Evolutionary conservation across 768 basidiomycete species (phyloP).

Genomic region (Lepiota brunneoincarnata): DNA sequence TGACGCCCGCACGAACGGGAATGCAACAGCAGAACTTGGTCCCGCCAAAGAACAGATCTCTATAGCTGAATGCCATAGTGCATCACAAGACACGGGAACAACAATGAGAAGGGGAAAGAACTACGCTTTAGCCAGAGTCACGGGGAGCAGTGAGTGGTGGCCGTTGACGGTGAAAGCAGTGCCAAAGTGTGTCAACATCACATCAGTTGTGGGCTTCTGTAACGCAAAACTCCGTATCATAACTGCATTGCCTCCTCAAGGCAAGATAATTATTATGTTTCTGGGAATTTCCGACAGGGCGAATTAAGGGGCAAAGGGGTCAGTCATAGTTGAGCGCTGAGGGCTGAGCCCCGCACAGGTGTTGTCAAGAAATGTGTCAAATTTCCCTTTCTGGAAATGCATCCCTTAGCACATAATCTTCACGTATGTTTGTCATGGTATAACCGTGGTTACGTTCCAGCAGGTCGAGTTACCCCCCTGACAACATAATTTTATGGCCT

Average conservation of each 20-base stretch:
- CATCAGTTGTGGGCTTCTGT: background rate
- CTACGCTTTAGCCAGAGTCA: background rate
- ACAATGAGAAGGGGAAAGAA: background rate
- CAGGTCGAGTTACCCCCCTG: no score
- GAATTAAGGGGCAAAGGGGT: no score
- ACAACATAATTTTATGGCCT: no score
- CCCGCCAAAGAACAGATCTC: conserved; percentile 46
- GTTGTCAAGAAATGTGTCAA: no score
- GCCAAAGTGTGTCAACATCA: conserved; percentile 5
- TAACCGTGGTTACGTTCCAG: no score
- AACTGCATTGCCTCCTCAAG: no score
- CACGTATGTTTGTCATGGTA: no score
- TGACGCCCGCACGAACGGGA: conserved; percentile 60
- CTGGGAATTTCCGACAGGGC: background rate
- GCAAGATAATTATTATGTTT: background rate
- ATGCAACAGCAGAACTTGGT: conserved; percentile 60
- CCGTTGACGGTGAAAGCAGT: conserved; percentile 6
- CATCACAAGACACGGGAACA: background rate
- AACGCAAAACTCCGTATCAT: no score
- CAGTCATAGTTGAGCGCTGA: no score
- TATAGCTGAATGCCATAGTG: conserved; percentile 42
- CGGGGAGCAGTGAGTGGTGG: background rate
- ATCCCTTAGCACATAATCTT: no score
- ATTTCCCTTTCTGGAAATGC: no score
- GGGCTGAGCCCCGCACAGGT: no score